phyloP scores from a whole-genome alignment of 164 flowering plant genomes.

The grape (Vitis vinifera) region DNA sequence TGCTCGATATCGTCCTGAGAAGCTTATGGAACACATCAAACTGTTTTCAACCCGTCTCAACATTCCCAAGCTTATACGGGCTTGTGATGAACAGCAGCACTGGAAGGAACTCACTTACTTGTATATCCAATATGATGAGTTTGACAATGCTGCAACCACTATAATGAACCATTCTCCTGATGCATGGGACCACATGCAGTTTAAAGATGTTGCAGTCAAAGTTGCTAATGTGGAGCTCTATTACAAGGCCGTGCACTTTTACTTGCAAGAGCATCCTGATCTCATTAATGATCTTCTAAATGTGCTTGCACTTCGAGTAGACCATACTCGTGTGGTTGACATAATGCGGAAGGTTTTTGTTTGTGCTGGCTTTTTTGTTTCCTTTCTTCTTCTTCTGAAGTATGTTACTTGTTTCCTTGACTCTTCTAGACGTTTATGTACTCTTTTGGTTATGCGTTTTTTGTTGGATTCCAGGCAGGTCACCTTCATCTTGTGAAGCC shows the following conservation, averaged over 20 bases:
- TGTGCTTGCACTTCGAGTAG: slow-evolving; percentile 92
- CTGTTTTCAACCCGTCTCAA: slow-evolving; percentile 91
- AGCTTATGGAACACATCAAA: slow-evolving; percentile 99
- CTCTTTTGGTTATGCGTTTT: background rate
- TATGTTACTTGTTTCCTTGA: background rate
- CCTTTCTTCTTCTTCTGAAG: background rate
- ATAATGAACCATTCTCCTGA: slow-evolving; percentile 99
- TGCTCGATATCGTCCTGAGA: slow-evolving; percentile 97
- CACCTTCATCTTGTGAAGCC: slow-evolving; percentile 92
- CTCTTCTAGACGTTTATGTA: background rate
- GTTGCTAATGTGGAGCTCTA: slow-evolving; percentile 98
- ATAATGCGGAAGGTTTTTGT: slow-evolving; percentile 87
- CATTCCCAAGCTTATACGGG: slow-evolving; percentile 94
- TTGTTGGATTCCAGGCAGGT: slow-evolving; percentile 68
- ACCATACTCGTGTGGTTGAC: slow-evolving; percentile 96
- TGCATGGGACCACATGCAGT: slow-evolving; percentile 99
- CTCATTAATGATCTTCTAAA: slow-evolving; percentile 90
- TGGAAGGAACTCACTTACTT: slow-evolving; percentile 96
- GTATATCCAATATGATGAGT: slow-evolving; percentile 96
- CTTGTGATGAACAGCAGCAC: slow-evolving; percentile 97
- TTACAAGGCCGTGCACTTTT: slow-evolving; percentile 98
- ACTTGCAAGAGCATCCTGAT: slow-evolving; percentile 97
- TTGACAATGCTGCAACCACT: slow-evolving; percentile 98
- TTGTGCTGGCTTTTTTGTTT: slow-evolving; percentile 2
- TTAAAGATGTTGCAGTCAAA: slow-evolving; percentile 91